These are phyloP conservation scores for Ophiobolus disseminans DNA, from an alignment of 2,329 filamentous ascomycete species.

Conservation along the genomic window DNA sequence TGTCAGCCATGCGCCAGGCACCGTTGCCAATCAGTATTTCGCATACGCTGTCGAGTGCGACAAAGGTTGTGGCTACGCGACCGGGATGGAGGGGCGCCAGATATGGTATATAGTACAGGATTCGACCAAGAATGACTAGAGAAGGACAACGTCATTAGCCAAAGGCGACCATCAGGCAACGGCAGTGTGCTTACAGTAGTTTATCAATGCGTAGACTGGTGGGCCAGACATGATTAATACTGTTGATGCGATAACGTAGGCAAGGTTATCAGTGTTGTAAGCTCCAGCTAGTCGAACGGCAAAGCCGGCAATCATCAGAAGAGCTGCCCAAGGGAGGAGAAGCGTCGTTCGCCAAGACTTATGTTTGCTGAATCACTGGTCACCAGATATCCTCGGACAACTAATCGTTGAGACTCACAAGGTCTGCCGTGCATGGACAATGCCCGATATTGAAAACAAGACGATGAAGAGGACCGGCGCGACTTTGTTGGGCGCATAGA, in stretches of 20 bases:
- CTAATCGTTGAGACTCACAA: slow-evolving; percentile 51
- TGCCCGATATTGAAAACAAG: slow-evolving; percentile 56
- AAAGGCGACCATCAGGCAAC: too few species aligned
- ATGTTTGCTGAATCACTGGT: slow-evolving; percentile 54
- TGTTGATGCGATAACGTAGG: slow-evolving; percentile 50
- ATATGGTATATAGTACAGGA: slow-evolving; percentile 68
- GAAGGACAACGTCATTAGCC: too few species aligned
- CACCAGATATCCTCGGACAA: not conserved
- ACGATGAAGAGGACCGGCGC: slow-evolving; percentile 63
- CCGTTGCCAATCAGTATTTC: slow-evolving; percentile 62
- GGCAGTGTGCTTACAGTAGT: slow-evolving; percentile 55
- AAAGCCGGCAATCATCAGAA: slow-evolving; percentile 65
- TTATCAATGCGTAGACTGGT: slow-evolving; percentile 66
- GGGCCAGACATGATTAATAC: slow-evolving; percentile 52
- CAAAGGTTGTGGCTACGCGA: slow-evolving; percentile 65
- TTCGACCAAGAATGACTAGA: slow-evolving; percentile 61
- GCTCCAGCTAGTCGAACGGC: slow-evolving; percentile 61
- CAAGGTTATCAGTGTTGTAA: slow-evolving; percentile 56
- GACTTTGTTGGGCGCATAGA: slow-evolving; percentile 62
- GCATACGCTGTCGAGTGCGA: slow-evolving; percentile 60
- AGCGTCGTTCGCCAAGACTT: slow-evolving; percentile 64
- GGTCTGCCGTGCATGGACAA: slow-evolving; percentile 63
- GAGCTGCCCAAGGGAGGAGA: slow-evolving; percentile 61
- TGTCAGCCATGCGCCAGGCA: slow-evolving; percentile 55
- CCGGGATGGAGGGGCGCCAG: slow-evolving; percentile 65